Conservation (phyloP, 305 asterid species). For the Fraxinus nigra region DNA sequence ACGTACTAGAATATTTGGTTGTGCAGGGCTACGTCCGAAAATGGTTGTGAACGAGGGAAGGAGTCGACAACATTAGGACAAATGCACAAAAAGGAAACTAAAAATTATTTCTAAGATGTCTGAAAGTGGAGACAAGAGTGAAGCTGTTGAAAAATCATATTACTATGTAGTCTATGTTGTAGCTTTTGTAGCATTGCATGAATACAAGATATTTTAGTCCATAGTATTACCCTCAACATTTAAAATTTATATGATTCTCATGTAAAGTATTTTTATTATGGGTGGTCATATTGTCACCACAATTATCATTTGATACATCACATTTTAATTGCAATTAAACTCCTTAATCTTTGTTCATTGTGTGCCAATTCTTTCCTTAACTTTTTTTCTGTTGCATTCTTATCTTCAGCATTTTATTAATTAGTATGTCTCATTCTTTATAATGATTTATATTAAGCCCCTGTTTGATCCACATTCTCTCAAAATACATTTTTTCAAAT, state of each 20-base stretch:
- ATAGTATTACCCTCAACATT: neutral
- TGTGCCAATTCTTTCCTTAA: too few species aligned
- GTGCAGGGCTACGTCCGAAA: neutral
- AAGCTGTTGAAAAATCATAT: conserved; percentile 7
- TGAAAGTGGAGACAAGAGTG: neutral
- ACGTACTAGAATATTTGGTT: neutral
- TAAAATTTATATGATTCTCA: neutral
- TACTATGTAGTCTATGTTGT: neutral
- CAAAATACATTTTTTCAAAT: too few species aligned
- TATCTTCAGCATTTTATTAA: too few species aligned
- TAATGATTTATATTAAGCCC: too few species aligned
- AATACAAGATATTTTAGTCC: neutral
- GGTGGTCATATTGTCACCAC: too few species aligned
- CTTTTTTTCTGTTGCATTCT: too few species aligned
- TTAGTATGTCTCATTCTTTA: too few species aligned
- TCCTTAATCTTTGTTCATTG: too few species aligned
- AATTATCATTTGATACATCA: too few species aligned
- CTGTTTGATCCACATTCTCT: too few species aligned
- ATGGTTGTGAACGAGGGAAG: neutral
- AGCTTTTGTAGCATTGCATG: neutral
- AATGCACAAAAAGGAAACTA: neutral
- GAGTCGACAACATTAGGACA: neutral
- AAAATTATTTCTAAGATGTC: neutral
- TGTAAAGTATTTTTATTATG: neutral
- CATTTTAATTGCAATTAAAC: too few species aligned